Percentiles rank a stretch among this genome's conserved stretches.
Conservation (phyloP, 2,329 filamentous ascomycete species). For the Epichloe bromicola region DNA sequence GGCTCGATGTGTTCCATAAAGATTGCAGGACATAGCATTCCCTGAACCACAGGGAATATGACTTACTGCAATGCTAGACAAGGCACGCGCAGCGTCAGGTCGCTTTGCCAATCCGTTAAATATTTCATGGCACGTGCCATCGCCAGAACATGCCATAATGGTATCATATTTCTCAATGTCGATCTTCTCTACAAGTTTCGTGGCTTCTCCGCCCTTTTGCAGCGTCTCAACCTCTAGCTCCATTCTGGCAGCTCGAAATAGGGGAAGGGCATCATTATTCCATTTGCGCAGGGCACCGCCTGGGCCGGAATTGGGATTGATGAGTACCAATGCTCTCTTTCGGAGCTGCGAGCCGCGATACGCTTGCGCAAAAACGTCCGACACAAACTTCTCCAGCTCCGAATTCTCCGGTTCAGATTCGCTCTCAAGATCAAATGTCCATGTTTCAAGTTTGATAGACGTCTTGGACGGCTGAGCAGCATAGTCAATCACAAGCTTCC, state of each 20-base stretch:
- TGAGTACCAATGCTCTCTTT: slow-evolving; percentile 73
- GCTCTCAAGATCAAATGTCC: slow-evolving; percentile 36
- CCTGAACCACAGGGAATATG: slow-evolving; percentile 89
- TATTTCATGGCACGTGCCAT: slow-evolving; percentile 83
- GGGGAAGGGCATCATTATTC: slow-evolving; percentile 60
- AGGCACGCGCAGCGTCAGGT: slow-evolving; percentile 57
- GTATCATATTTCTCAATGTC: slow-evolving; percentile 75
- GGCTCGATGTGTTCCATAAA: slow-evolving; percentile 67
- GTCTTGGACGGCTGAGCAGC: slow-evolving; percentile 48
- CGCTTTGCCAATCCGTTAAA: slow-evolving; percentile 84
- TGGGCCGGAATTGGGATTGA: slow-evolving; percentile 85
- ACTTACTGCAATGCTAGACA: slow-evolving; percentile 66
- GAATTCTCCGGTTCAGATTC: slow-evolving; percentile 15
- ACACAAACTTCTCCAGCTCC: slow-evolving; percentile 47
- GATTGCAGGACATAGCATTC: slow-evolving; percentile 84
- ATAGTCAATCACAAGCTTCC: slow-evolving; percentile 58
- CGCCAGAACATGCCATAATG: slow-evolving; percentile 79
- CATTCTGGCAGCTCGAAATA: slow-evolving; percentile 73
- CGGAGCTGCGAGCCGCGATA: slow-evolving; percentile 55
- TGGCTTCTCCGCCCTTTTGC: slow-evolving; percentile 59
- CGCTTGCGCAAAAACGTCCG: slow-evolving; percentile 51
- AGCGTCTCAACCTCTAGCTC: slow-evolving; percentile 62
- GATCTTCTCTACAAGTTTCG: slow-evolving; percentile 60
- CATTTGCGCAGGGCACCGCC: slow-evolving; percentile 64
- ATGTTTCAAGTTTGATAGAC: slow-evolving; percentile 43